Conservation (phyloP, 2,329 filamentous ascomycete species). For the Byssoonygena ceratinophila region DNA sequence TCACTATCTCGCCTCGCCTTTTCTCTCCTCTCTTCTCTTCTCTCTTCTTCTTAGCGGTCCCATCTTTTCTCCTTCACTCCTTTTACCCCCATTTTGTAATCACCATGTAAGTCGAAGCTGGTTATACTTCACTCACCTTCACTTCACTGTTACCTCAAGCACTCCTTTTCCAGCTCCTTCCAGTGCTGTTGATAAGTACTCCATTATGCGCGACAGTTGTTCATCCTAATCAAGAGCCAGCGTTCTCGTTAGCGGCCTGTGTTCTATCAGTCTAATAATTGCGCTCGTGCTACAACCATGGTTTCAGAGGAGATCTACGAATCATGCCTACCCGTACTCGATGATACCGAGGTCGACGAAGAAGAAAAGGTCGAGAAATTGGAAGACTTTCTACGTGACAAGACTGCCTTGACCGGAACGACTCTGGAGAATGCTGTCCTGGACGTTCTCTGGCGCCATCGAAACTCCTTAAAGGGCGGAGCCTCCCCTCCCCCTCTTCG, state of each 20-base stretch:
- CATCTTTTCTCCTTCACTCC: not conserved
- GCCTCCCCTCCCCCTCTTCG: constrained; percentile 77
- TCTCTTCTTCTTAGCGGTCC: not conserved
- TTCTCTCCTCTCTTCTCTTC: not conserved
- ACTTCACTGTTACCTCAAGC: not conserved
- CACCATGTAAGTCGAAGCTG: constrained; percentile 9
- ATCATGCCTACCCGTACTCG: constrained; percentile 75
- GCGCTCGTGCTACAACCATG: constrained; percentile 47
- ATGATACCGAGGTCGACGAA: constrained; percentile 72
- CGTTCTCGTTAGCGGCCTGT: not conserved
- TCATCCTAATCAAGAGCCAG: constrained; percentile 1
- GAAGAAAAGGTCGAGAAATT: constrained; percentile 92
- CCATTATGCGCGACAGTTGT: not conserved
- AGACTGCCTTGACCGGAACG: constrained; percentile 63
- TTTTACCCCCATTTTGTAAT: not conserved
- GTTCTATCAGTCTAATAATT: not conserved
- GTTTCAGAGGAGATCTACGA: constrained; percentile 89
- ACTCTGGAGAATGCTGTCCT: constrained; percentile 81
- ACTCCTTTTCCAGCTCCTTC: not conserved
- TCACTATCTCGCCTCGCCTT: not conserved
- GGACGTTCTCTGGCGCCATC: constrained; percentile 67
- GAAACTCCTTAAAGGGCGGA: constrained; percentile 37
- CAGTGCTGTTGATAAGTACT: not conserved
- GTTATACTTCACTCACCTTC: not conserved
- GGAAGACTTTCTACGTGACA: constrained; percentile 70